Base-by-base conservation (phyloP, 352 stramenopile species). In the Lagenidium giganteum region DNA sequence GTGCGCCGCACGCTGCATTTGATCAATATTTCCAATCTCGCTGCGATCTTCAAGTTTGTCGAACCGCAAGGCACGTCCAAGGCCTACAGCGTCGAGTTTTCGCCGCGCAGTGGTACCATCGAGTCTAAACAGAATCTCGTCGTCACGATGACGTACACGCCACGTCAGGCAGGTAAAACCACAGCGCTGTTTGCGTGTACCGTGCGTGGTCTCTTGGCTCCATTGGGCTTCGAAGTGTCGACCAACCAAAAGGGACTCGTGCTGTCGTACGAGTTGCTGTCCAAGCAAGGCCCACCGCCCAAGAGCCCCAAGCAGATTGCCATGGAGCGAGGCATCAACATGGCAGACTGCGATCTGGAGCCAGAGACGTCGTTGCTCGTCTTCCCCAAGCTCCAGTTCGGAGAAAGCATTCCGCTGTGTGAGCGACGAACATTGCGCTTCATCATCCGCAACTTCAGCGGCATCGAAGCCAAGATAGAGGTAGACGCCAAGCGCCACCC, bases 11-110 rank as follows among this genome's bases (percentile, higher is more conserved):
- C 53, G 0, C 24, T 89, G 32, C 33, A 76, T 21, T 65, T 93
- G n/a, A 48, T 87, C 13, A 93, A 93, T 28, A 63, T 88, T 4
- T 93, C 80, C 18, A 93, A 90, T 36, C 66, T 90, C 17, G 70
- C 83, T 23, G 71, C 77, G 14, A 49, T 47, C 2, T 93, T 90
- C 57, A 87, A 87, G 50, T 88, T 87, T 34, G 56, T 73, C 11
- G 76, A 88, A 38, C 77, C 75, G 1, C 62, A 87, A 23, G 70
- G 71, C 7, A 34, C 25, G 4, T 85, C 70, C 13, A 74, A 64
- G 39, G 61, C 69, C 9, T 77, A 71, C 37, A 62, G 9, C 0
- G 50, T 90, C 16, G 58, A 62, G 5, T 76, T 87, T 26, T 38
- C 49, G 7, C 77, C 77, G 1, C 57, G 52, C 20, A 43, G 61